These are phyloP conservation scores for Fusarium globosum DNA, from an alignment of 2,329 filamentous ascomycete genomes.

Conservation along the genomic window DNA sequence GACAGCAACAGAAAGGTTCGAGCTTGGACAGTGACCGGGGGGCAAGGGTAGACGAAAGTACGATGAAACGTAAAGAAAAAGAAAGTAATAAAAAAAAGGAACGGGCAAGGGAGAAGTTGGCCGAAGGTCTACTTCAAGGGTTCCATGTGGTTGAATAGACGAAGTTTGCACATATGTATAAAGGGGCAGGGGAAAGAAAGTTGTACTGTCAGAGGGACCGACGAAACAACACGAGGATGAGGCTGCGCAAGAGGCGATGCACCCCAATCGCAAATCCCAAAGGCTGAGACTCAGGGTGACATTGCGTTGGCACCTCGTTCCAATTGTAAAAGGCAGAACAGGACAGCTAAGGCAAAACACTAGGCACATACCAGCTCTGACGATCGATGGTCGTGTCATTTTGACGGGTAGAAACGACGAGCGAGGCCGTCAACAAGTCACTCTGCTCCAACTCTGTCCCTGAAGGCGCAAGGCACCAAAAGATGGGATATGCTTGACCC, in stretches of 20 bases:
- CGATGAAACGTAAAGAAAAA: slow-evolving; percentile 36
- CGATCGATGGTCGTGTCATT: slow-evolving; percentile 70
- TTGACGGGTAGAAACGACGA: slow-evolving; percentile 44
- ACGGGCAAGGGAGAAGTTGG: slow-evolving; percentile 24
- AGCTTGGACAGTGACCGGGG: slow-evolving; percentile 35
- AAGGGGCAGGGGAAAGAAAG: slow-evolving; percentile 25
- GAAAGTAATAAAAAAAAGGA: slow-evolving; percentile 35
- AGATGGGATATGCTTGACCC: slow-evolving; percentile 26
- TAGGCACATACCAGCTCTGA: slow-evolving; percentile 67
- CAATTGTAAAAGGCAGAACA: slow-evolving; percentile 16
- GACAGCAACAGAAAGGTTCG: slow-evolving; percentile 25
- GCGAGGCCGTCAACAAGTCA: slow-evolving; percentile 35
- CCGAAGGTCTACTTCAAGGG: slow-evolving; percentile 20
- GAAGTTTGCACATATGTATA: slow-evolving; percentile 17
- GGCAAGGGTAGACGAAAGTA: slow-evolving; percentile 37
- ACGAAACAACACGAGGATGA: slow-evolving; percentile 22
- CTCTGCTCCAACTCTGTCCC: slow-evolving; percentile 13
- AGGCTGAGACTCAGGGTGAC: slow-evolving; percentile 15
- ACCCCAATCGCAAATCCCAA: slow-evolving; percentile 12
- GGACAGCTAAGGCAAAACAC: slow-evolving; percentile 11
- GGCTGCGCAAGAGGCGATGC: slow-evolving; percentile 27
- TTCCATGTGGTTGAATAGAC: slow-evolving; percentile 18
- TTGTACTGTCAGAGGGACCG: slow-evolving; percentile 20
- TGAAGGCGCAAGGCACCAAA: slow-evolving; percentile 34
- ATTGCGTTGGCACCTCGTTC: slow-evolving; percentile 10